A percentile compares a stretch with the other conserved stretches of the same genome.
phyloP scores from a whole-genome alignment of 805 yeast genomes.

The Nakazawaea populi region DNA sequence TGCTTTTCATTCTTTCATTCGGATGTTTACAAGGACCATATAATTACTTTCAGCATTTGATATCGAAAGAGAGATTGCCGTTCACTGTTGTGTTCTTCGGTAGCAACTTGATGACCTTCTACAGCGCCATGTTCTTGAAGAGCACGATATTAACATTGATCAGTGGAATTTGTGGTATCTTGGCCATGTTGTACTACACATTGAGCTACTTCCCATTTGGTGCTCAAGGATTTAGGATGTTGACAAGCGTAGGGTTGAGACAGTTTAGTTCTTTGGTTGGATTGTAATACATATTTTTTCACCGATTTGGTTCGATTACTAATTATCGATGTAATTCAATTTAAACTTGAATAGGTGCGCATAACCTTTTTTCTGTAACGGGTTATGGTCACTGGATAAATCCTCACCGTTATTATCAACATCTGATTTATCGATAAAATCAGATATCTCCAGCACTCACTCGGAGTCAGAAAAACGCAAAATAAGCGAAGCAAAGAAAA shows the following conservation, averaged over 20 bases:
- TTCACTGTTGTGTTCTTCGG: constrained; percentile 78
- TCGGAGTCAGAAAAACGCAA: too few species aligned
- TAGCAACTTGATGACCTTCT: constrained; percentile 73
- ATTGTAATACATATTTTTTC: constrained; percentile 8
- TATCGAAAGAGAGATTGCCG: constrained; percentile 70
- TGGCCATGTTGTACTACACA: constrained; percentile 87
- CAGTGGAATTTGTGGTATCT: constrained; percentile 67
- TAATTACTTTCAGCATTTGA: constrained; percentile 67
- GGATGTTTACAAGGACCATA: constrained; percentile 91
- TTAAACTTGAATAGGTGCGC: too few species aligned
- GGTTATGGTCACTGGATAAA: too few species aligned
- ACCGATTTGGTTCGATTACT: too few species aligned
- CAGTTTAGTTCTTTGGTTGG: constrained; percentile 37
- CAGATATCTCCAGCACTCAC: too few species aligned
- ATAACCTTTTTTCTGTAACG: too few species aligned
- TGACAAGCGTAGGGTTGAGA: constrained; percentile 32
- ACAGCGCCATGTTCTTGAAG: constrained; percentile 65
- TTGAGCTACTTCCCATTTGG: constrained; percentile 96
- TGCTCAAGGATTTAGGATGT: constrained; percentile 59
- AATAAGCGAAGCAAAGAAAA: too few species aligned
- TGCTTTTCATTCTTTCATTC: constrained; percentile 81
- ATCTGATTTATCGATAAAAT: too few species aligned
- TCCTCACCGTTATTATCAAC: too few species aligned
- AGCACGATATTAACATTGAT: constrained; percentile 72
- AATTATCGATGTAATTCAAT: too few species aligned